Conservation (phyloP, 768 basidiomycete species). For the Harrya chromipes region DNA sequence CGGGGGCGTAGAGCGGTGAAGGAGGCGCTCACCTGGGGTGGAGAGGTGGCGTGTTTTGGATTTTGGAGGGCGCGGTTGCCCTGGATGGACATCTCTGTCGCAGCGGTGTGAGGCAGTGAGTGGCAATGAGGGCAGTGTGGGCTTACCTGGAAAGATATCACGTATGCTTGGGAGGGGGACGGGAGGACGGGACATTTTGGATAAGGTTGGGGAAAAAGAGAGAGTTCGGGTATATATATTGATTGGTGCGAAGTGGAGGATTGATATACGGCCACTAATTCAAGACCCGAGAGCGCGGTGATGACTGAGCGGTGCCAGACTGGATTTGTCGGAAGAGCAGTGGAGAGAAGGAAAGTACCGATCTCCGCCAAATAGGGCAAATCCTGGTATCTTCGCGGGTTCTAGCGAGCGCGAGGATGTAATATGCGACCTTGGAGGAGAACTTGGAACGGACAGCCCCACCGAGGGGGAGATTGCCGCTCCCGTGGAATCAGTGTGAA, state of each 20-base stretch:
- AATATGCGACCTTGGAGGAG: too few relatives aligned
- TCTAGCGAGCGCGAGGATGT: not conserved
- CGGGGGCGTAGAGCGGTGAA: constrained; percentile 5
- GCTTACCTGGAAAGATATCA: constrained; percentile 54
- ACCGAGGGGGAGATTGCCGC: too few relatives aligned
- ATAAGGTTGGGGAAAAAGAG: not conserved
- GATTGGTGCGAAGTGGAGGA: not conserved
- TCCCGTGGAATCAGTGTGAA: too few relatives aligned
- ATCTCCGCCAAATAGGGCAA: constrained; percentile 21
- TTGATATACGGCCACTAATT: constrained; percentile 20
- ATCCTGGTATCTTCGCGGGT: constrained; percentile 23
- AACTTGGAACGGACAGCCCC: too few relatives aligned
- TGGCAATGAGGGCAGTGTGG: not conserved
- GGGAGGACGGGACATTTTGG: constrained; percentile 23
- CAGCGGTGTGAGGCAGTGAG: not conserved
- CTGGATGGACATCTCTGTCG: constrained; percentile 22
- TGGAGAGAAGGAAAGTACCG: constrained; percentile 10
- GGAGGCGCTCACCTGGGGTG: constrained; percentile 4
- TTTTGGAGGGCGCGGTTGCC: too few relatives aligned
- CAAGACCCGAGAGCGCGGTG: constrained; percentile 21
- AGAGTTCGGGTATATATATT: constrained; percentile 12
- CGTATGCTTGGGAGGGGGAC: constrained; percentile 48
- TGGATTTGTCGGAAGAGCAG: constrained; percentile 4
- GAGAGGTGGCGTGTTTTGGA: not conserved
- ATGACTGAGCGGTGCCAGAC: constrained; percentile 8